Percentiles rank a stretch among this genome's conserved stretches.
phyloP scores from a whole-genome alignment of 83 land plant species.

The Diphasiastrum complanatum region DNA sequence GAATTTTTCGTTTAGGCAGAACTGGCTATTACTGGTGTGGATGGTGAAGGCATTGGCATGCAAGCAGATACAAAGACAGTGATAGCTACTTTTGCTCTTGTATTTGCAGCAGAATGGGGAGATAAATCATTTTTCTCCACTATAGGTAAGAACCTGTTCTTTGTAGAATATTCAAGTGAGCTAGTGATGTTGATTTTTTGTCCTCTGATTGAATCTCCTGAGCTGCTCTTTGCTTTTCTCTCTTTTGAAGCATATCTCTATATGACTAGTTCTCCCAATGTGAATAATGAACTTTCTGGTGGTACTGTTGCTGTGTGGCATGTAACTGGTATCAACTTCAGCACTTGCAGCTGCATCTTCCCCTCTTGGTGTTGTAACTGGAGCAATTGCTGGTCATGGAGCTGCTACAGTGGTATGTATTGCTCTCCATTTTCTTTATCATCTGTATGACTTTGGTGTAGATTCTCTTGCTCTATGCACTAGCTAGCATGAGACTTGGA shows the following conservation, averaged over 20 bases:
- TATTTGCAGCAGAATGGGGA: constrained; percentile 99
- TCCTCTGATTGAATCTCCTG: too few relatives aligned
- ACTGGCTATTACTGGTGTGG: constrained; percentile 73
- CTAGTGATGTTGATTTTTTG: not conserved
- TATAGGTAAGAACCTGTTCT: constrained; percentile 48
- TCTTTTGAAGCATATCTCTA: not conserved
- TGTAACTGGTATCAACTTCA: constrained; percentile 21
- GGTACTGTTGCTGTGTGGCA: not conserved
- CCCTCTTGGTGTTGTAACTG: constrained; percentile 76
- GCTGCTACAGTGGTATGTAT: constrained; percentile 71
- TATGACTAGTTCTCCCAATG: not conserved
- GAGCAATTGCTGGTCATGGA: constrained; percentile 82
- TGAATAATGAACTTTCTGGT: not conserved
- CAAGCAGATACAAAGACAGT: constrained; percentile 65
- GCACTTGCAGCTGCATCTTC: constrained; percentile 90
- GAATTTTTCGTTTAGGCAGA: constrained; percentile 57
- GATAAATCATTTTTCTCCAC: constrained; percentile 99
- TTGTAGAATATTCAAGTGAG: not conserved
- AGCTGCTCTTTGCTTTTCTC: constrained; percentile 4
- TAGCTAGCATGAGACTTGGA: too few relatives aligned
- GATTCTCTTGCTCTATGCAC: too few relatives aligned
- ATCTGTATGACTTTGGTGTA: too few relatives aligned
- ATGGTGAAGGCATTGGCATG: constrained; percentile 70
- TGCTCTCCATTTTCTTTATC: too few relatives aligned
- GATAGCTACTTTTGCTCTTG: constrained; percentile 74